Evolutionary conservation across 1,139 yeast genomes (phyloP), one percentile per base, ranked within the genome.

Genomic region (Spathaspora jeffriesii): DNA sequence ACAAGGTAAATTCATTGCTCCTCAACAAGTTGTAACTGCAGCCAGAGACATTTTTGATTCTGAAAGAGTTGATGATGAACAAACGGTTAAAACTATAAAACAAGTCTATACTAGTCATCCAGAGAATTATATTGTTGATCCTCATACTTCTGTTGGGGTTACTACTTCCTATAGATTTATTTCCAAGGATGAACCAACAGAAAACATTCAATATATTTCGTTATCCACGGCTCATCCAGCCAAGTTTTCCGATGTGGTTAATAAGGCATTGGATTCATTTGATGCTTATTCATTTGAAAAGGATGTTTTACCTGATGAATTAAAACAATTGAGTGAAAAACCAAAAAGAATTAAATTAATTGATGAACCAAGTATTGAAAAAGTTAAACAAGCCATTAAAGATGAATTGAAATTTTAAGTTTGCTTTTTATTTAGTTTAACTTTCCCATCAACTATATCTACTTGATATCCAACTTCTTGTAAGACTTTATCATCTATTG

Each of bases 221-320:
- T 81, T 93, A 51, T 88, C 98, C 2, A 93, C 99, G 41, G 99
- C 99, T 7, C 99, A 93, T 64, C 99, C 99, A 40, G 99, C 99
- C 51, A 93, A 93, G 70, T 93, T 93, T 63, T 89, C 97, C 23
- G 97, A 91, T 53, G 99, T 96, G 46, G 99, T 93, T 17, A 87
- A 91, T 65, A 73, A 80, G 58, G 91, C 98, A 2, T 79, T 93
- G 57, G 65, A 70, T 44, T 77, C 78, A 2, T 75, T 82, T 52
- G 80, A 78, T 21, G 90, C 83, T 21, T 95, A 92, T 70, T 82
- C 91, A 5, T 93, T 93, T 61, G 97, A 90, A 58, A 76, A 76
- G 45, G 92, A 89, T 56, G 97, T 95, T 25, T 78, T 95, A 49
- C 99, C 99, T 32, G 88, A 77, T 32, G 97, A 90, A 67, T 81